Conservation (phyloP, 257 asterid species). For the Mentha longifolia region DNA sequence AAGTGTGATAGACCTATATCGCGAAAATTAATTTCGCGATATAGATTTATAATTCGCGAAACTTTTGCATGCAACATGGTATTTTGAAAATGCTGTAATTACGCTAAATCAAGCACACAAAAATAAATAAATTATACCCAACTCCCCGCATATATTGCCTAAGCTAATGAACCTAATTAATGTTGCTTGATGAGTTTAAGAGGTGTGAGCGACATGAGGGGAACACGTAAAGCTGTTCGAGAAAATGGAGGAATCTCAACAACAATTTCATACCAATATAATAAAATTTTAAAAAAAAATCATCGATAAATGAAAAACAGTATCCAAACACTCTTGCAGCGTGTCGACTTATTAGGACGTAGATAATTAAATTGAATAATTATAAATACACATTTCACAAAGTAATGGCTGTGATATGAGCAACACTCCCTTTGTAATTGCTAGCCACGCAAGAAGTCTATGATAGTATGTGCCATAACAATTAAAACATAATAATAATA, state of each 20-base stretch:
- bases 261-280: not conserved
- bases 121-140: too few species aligned
- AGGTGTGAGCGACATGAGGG: slow-evolving; percentile 1
- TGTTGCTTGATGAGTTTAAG: not conserved
- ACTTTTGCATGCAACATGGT: too few species aligned
- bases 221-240: not conserved
- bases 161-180: not conserved
- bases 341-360: not conserved
- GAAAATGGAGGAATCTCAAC: not conserved
- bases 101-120: too few species aligned
- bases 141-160: too few species aligned
- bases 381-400: not conserved
- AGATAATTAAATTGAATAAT: not conserved
- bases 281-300: not conserved
- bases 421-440: not conserved
- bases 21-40: not conserved
- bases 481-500: too few species aligned
- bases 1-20: too few species aligned
- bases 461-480: not conserved
- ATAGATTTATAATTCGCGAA: too few species aligned
- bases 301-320: not conserved
- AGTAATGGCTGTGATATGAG: not conserved
- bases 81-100: too few species aligned
- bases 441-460: not conserved
- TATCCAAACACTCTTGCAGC: not conserved